These are phyloP conservation scores for Cymbomonas tetramitiformis DNA, from an alignment of 139 green algal genomes.

Conservation along the genomic window DNA sequence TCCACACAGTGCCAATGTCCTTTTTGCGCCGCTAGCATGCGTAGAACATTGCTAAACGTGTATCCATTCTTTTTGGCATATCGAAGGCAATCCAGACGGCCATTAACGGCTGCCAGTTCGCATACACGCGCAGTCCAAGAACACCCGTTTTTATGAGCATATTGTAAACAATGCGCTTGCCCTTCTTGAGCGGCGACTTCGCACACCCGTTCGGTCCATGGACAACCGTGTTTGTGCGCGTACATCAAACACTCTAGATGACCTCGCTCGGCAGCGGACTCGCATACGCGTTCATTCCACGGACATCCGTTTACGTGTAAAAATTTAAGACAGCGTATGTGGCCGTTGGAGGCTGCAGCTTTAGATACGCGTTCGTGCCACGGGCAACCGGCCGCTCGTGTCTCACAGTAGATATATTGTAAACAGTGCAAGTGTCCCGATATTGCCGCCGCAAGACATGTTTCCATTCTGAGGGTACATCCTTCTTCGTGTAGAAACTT, in stretches of 20 bases:
- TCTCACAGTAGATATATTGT: too few species aligned
- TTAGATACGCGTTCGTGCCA: slow-evolving; percentile 1
- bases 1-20: too few species aligned
- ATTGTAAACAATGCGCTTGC: too few species aligned
- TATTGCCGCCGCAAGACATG: too few species aligned
- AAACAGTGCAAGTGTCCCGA: too few species aligned
- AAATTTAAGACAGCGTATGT: slow-evolving; percentile 5
- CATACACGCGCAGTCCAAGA: too few species aligned
- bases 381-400: neutral
- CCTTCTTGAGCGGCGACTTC: neutral
- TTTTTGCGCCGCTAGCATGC: too few species aligned
- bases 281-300: neutral
- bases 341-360: neutral
- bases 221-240: neutral
- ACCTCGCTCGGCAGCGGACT: neutral
- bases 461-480: neutral
- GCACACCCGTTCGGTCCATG: neutral
- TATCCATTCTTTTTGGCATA: too few species aligned
- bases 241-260: slow-evolving; percentile 12
- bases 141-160: too few species aligned
- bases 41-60: too few species aligned
- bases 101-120: too few species aligned
- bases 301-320: slow-evolving; percentile 3
- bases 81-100: too few species aligned
- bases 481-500: neutral